Evolutionary conservation across 192 early-diverging fungal species (phyloP).

Genomic region (Coemansia sp.): DNA sequence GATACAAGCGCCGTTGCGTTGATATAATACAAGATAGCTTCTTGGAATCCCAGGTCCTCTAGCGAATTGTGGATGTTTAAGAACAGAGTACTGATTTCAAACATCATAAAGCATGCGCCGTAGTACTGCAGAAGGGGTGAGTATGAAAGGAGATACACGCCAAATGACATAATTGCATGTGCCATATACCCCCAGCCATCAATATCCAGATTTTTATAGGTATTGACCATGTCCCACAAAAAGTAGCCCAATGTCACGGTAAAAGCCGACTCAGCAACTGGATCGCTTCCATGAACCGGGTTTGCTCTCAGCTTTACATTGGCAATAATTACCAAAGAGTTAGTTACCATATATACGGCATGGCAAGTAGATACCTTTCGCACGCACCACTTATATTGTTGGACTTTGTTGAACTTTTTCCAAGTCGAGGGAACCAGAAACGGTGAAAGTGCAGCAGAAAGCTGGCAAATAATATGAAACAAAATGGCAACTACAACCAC

Average conservation of each 20-base stretch:
- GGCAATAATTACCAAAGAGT: slow-evolving; percentile 64
- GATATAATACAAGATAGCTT: slow-evolving; percentile 70
- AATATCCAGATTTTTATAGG: slow-evolving; percentile 64
- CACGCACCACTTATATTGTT: slow-evolving; percentile 67
- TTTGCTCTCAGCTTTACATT: slow-evolving; percentile 61
- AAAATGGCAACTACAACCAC: slow-evolving; percentile 45
- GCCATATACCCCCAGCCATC: slow-evolving; percentile 78
- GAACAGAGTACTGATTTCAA: slow-evolving; percentile 86
- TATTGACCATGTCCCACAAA: slow-evolving; percentile 83
- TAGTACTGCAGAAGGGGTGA: slow-evolving; percentile 85
- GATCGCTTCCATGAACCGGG: slow-evolving; percentile 65
- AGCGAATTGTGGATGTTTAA: slow-evolving; percentile 81
- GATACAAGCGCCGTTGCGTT: slow-evolving; percentile 80
- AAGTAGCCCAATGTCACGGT: slow-evolving; percentile 86
- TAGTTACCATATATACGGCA: slow-evolving; percentile 61
- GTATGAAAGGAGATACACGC: slow-evolving; percentile 68
- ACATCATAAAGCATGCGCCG: slow-evolving; percentile 87
- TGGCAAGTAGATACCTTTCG: slow-evolving; percentile 77
- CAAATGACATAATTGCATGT: slow-evolving; percentile 77
- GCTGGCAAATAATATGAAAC: slow-evolving; percentile 57
- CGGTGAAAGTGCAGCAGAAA: slow-evolving; percentile 57
- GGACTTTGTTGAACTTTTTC: slow-evolving; percentile 55
- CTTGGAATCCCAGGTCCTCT: slow-evolving; percentile 82
- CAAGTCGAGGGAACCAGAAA: slow-evolving; percentile 64
- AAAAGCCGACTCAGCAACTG: slow-evolving; percentile 71